These are phyloP conservation scores for Pontederia paniculata DNA, from an alignment of 176 grass and related monocot genomes.

Conservation along the genomic window DNA sequence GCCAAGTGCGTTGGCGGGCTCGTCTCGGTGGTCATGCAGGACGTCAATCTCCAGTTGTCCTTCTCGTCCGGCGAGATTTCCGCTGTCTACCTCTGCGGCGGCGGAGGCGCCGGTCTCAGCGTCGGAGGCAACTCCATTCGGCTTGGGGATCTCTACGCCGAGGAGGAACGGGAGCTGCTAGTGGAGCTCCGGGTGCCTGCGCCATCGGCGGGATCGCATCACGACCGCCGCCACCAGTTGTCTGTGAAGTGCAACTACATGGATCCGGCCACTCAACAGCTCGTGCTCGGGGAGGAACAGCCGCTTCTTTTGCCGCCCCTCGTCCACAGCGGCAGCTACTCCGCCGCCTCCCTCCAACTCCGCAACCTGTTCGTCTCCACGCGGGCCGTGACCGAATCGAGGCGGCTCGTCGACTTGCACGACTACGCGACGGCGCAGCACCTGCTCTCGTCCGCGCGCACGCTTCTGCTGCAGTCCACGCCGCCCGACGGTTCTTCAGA, in stretches of 20 bases:
- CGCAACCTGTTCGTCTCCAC: constrained; percentile 81
- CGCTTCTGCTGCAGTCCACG: constrained; percentile 41
- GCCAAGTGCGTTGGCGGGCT: constrained; percentile 77
- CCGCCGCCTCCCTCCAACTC: constrained; percentile 25
- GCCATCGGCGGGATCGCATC: not conserved
- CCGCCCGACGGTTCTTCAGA: not conserved
- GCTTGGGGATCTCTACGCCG: constrained; percentile 77
- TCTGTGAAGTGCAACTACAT: constrained; percentile 48
- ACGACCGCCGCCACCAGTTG: constrained; percentile 26
- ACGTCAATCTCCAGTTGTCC: constrained; percentile 49
- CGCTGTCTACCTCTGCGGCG: constrained; percentile 53
- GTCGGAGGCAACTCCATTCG: constrained; percentile 2
- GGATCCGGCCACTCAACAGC: constrained; percentile 45
- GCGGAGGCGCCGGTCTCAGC: constrained; percentile 24
- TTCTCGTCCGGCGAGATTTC: constrained; percentile 67
- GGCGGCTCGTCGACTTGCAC: constrained; percentile 51
- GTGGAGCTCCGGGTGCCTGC: constrained; percentile 64
- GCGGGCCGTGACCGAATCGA: constrained; percentile 64
- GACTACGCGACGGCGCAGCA: constrained; percentile 61
- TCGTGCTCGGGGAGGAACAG: constrained; percentile 34
- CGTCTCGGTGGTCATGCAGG: constrained; percentile 83
- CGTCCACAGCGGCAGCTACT: not conserved
- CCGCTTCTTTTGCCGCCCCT: constrained; percentile 39
- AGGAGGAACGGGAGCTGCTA: constrained; percentile 83
- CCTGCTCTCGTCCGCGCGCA: constrained; percentile 68